Conservation (phyloP, 31 red algal species). For the Endocladia muricata region DNA sequence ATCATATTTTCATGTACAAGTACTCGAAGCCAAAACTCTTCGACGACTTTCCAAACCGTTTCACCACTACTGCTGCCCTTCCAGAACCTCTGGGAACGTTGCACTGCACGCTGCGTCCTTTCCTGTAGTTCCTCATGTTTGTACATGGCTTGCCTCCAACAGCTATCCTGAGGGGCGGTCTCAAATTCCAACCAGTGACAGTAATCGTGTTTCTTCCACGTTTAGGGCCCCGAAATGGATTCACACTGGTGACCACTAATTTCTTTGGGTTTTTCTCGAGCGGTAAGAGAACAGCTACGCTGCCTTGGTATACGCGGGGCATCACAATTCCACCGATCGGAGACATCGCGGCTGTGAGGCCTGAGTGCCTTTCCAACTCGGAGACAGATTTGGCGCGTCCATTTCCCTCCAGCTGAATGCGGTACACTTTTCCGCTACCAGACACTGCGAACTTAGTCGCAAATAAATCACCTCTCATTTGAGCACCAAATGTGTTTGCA, state of each 20-base stretch:
- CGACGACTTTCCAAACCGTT: slow-evolving; percentile 22
- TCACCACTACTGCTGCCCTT: slow-evolving; percentile 59
- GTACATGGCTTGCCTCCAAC: slow-evolving; percentile 61
- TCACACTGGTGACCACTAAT: slow-evolving; percentile 62
- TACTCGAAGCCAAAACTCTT: slow-evolving; percentile 68
- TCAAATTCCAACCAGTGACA: slow-evolving; percentile 67
- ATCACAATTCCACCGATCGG: slow-evolving; percentile 61
- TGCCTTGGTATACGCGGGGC: slow-evolving; percentile 70
- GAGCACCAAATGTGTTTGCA: slow-evolving; percentile 65
- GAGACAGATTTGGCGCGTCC: slow-evolving; percentile 38
- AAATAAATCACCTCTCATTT: slow-evolving; percentile 66
- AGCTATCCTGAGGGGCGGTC: slow-evolving; percentile 31
- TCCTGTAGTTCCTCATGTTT: slow-evolving; percentile 14
- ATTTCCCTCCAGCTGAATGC: slow-evolving; percentile 24
- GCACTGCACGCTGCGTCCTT: slow-evolving; percentile 53
- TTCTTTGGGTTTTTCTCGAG: slow-evolving; percentile 50
- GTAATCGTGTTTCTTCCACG: slow-evolving; percentile 52
- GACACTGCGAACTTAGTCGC: slow-evolving; percentile 66
- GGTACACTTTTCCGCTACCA: slow-evolving; percentile 45
- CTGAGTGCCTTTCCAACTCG: slow-evolving; percentile 35
- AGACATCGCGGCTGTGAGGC: slow-evolving; percentile 44
- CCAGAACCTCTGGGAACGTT: slow-evolving; percentile 53
- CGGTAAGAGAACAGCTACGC: slow-evolving; percentile 61
- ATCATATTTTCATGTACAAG: slow-evolving; percentile 68
- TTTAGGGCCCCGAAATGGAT: slow-evolving; percentile 67